Evolutionary conservation across 306 rosid genomes (phyloP).

Genomic region (Neltuma alba): DNA sequence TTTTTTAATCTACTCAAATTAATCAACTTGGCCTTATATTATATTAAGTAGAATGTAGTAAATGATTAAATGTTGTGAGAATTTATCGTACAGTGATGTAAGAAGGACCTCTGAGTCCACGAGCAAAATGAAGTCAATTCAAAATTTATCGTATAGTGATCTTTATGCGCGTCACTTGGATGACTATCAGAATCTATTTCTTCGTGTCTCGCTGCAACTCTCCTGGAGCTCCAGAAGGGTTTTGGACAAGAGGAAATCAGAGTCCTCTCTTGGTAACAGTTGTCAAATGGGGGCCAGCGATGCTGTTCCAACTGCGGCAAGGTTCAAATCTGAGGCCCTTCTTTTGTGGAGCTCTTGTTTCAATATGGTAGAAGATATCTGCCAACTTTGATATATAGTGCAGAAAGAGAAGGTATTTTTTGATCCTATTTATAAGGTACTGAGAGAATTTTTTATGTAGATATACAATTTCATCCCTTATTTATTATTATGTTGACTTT

Average conservation of each 20-base stretch:
- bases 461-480: too few relatives aligned
- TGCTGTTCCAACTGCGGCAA: conserved; percentile 72
- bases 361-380: conserved; percentile 95
- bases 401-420: too few relatives aligned
- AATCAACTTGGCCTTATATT: too few relatives aligned
- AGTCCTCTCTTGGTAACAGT: conserved; percentile 33
- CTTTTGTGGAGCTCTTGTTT: conserved; percentile 85
- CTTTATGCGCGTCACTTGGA: conserved; percentile 70
- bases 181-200: conserved; percentile 85
- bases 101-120: conserved; percentile 75
- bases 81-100: too few relatives aligned
- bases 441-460: too few relatives aligned
- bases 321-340: conserved; percentile 91
- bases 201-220: conserved; percentile 86
- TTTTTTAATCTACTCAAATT: too few relatives aligned
- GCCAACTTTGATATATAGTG: too few relatives aligned
- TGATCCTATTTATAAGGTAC: too few relatives aligned
- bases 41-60: too few relatives aligned
- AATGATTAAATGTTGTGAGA: too few relatives aligned
- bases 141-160: conserved; percentile 58
- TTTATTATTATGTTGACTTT: too few relatives aligned
- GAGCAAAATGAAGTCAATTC: conserved; percentile 48
- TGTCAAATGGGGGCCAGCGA: conserved; percentile 44
- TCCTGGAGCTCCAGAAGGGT: conserved; percentile 60
- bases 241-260: conserved; percentile 32